Base-by-base conservation (phyloP, 108 stramenopile species). In the Thalassiosira profunda region DNA sequence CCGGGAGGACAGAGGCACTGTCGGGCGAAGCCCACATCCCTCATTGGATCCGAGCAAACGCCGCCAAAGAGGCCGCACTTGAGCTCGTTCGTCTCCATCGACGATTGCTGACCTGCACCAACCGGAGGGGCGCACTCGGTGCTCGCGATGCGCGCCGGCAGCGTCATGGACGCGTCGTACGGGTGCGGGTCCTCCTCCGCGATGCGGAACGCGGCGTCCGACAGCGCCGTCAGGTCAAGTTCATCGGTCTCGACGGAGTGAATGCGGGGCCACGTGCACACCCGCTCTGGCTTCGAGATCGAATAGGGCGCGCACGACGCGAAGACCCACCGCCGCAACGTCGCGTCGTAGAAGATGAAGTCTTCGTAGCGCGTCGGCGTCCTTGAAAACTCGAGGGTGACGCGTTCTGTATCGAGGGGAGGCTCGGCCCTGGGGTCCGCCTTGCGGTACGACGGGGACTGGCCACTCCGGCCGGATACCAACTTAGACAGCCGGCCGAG, bases 101-200 rank as follows among this genome's bases (percentile, higher is more conserved):
- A 5, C 52, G 28, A 11, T 14, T 26, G 20, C 11, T 53, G 29
- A 21, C 12, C 52, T 7, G 14, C 20, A 14, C 5, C 15, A 7
- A 15, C 25, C 33, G 14, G 6, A 28, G 23, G 20, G 20, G 7
- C 20, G 52, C 52, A 53, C 52, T 53, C 52, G 20, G 28, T 53
- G 52, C 52, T 31, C 20, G 52, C 14, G 33, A 53, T 26, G 33
- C 23, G 28, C n/a, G 52, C 52, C 6, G 52, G 52, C 20, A 53
- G 33, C 14, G 20, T 18, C 20, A 23, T 53, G 20, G 52, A 5
- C 5, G 18, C 25, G n/a, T n/a, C n/a, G n/a, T n/a, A n/a, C 33
- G 20, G 29, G 8, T 12, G 14, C 9, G 52, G 52, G 33, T 5
- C 5, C 5, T 23, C 25, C 11, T 20, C 25, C 14, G 5, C 4